Conservation (phyloP, 805 yeast genomes). For the Ogataea trehalophila region DNA sequence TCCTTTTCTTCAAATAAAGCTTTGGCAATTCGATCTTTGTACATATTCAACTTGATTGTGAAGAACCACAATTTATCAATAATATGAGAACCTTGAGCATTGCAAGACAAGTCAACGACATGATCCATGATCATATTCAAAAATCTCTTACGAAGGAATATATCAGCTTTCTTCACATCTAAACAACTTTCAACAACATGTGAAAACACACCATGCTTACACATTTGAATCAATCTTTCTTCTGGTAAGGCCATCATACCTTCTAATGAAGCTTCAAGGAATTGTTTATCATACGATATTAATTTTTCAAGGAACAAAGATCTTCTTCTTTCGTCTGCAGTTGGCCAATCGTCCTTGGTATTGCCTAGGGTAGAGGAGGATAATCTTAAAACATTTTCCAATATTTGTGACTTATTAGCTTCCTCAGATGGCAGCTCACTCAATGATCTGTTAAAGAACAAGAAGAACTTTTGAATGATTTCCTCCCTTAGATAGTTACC, state of each 20-base stretch:
- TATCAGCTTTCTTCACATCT: constrained; percentile 39
- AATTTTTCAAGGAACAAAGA: constrained; percentile 69
- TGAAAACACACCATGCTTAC: constrained; percentile 85
- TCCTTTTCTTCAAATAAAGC: constrained; percentile 56
- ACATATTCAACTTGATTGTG: constrained; percentile 70
- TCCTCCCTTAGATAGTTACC: constrained; percentile 56
- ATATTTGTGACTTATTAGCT: constrained; percentile 38
- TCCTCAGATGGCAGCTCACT: constrained; percentile 30
- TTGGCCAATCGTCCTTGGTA: constrained; percentile 86
- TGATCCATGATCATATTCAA: constrained; percentile 55
- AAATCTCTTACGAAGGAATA: constrained; percentile 55
- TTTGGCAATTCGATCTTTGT: constrained; percentile 80
- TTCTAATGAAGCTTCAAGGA: constrained; percentile 54
- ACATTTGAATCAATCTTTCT: constrained; percentile 66
- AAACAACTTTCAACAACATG: constrained; percentile 77
- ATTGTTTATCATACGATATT: constrained; percentile 59
- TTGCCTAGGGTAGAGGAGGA: constrained; percentile 73
- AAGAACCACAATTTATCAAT: constrained; percentile 82
- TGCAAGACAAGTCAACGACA: constrained; percentile 61
- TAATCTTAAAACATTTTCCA: constrained; percentile 64
- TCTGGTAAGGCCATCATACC: constrained; percentile 55
- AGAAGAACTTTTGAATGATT: constrained; percentile 45
- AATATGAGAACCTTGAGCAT: constrained; percentile 88
- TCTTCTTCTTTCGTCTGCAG: constrained; percentile 81
- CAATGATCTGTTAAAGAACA: constrained; percentile 33